phyloP scores from a whole-genome alignment of 768 basidiomycete genomes.

The Suillus clintonianus region DNA sequence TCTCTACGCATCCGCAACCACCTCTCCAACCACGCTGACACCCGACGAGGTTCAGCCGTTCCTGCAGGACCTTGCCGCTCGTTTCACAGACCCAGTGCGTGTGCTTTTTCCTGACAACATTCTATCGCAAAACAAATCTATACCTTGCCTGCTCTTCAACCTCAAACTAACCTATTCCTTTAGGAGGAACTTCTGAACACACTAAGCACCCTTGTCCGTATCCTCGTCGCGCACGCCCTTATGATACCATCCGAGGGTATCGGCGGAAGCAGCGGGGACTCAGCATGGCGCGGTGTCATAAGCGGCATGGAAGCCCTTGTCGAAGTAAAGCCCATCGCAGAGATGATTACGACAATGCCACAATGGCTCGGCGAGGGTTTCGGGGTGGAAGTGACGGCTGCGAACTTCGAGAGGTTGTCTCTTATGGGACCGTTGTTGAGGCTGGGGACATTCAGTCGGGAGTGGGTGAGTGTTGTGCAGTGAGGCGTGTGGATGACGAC shows the following conservation, averaged over 20 bases:
- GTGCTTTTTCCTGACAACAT: not conserved
- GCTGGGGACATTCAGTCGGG: conserved; percentile 81
- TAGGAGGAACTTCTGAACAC: conserved; percentile 74
- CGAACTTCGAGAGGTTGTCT: conserved; percentile 63
- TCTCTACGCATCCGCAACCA: conserved; percentile 48
- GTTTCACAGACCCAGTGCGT: conserved; percentile 54
- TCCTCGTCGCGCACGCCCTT: conserved; percentile 63
- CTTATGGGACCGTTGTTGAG: conserved; percentile 85
- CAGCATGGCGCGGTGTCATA: conserved; percentile 85
- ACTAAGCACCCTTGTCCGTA: conserved; percentile 71
- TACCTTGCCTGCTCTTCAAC: not conserved
- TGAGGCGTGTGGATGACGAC: not conserved
- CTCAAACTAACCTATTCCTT: conserved; percentile 16
- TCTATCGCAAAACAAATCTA: not conserved
- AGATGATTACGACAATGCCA: conserved; percentile 73
- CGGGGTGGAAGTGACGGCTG: conserved; percentile 56
- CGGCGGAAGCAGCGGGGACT: conserved; percentile 60
- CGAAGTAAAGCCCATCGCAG: conserved; percentile 80
- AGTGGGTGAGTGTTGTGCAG: conserved; percentile 65
- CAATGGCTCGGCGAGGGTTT: conserved; percentile 76
- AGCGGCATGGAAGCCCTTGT: conserved; percentile 80
- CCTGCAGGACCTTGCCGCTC: conserved; percentile 77
- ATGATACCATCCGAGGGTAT: conserved; percentile 69
- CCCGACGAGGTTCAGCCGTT: conserved; percentile 77
- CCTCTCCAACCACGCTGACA: conserved; percentile 52